A percentile compares a stretch with the other conserved stretches of the same genome.
Evolutionary conservation across 768 basidiomycete species (phyloP).

Genomic region (Lactarius akahatsu): DNA sequence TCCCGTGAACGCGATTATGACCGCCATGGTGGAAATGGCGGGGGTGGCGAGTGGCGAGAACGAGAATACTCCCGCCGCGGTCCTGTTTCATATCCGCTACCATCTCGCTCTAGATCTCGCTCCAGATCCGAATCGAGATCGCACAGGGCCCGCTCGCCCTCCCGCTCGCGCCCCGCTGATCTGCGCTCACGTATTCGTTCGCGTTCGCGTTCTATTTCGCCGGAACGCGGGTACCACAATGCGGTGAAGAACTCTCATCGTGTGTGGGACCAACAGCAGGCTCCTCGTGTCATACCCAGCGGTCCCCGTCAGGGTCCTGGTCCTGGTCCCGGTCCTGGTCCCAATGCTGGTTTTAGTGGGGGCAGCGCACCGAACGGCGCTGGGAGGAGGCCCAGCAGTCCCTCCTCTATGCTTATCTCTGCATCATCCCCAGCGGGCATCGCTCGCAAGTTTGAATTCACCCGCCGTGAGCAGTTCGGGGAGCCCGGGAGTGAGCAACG

Average conservation of each 20-base stretch:
- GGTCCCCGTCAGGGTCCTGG: background rate
- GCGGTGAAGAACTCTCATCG: background rate
- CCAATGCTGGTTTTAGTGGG: background rate
- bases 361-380: background rate
- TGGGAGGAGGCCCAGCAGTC: background rate
- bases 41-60: background rate
- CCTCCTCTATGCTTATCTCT: background rate
- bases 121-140: background rate
- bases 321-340: background rate
- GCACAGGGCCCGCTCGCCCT: background rate
- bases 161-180: background rate
- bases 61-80: background rate
- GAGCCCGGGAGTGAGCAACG: background rate
- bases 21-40: background rate
- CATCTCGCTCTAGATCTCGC: background rate
- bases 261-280: background rate
- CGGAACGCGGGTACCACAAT: background rate
- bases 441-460: background rate
- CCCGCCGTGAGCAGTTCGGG: background rate
- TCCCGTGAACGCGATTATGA: slow-evolving; percentile 11
- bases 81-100: background rate
- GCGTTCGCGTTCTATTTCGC: background rate
- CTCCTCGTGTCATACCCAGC: background rate
- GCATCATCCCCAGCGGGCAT: background rate
- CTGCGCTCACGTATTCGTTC: background rate